Evolutionary conservation across 331 rosid species (phyloP).

Genomic region (Stylosanthes scabra): DNA sequence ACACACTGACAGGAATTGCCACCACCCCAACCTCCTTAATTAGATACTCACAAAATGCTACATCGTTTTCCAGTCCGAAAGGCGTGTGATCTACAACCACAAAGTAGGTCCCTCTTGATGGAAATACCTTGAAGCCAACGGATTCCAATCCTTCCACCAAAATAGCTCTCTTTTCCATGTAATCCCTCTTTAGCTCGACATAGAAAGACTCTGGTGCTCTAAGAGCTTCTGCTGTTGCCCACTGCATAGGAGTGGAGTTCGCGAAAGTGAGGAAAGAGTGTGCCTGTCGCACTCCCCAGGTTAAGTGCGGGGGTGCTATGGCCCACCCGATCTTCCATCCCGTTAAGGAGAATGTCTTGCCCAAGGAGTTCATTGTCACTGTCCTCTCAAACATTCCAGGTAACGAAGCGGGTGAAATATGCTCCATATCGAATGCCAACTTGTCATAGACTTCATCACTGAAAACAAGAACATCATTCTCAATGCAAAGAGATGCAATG

Average conservation of each 20-base stretch:
- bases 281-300: slow-evolving; percentile 94
- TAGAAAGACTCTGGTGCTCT: slow-evolving; percentile 89
- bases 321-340: slow-evolving; percentile 99
- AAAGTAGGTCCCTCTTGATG: slow-evolving; percentile 88
- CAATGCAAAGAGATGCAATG: slow-evolving; percentile 88
- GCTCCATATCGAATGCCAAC: slow-evolving; percentile 94
- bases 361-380: slow-evolving; percentile 87
- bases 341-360: slow-evolving; percentile 93
- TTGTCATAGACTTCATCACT: slow-evolving; percentile 91
- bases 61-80: slow-evolving; percentile 79
- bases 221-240: slow-evolving; percentile 85
- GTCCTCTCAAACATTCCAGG: slow-evolving; percentile 94
- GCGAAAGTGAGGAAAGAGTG: slow-evolving; percentile 84
- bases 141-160: slow-evolving; percentile 84
- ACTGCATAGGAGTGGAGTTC: slow-evolving; percentile 87
- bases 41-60: slow-evolving; percentile 89
- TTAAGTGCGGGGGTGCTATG: slow-evolving; percentile 81
- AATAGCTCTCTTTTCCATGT: slow-evolving; percentile 75
- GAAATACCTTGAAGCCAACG: slow-evolving; percentile 85
- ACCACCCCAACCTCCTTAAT: slow-evolving; percentile 95
- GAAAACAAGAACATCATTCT: slow-evolving; percentile 85
- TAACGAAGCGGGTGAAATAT: slow-evolving; percentile 81
- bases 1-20: slow-evolving; percentile 93
- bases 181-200: slow-evolving; percentile 75
- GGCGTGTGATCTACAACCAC: slow-evolving; percentile 94